A percentile compares a stretch with the other conserved stretches of the same genome.
These are phyloP conservation scores for Thermochaetoides thermophila DNA, from an alignment of 495 filamentous ascomycete genomes.

Conservation along the genomic window DNA sequence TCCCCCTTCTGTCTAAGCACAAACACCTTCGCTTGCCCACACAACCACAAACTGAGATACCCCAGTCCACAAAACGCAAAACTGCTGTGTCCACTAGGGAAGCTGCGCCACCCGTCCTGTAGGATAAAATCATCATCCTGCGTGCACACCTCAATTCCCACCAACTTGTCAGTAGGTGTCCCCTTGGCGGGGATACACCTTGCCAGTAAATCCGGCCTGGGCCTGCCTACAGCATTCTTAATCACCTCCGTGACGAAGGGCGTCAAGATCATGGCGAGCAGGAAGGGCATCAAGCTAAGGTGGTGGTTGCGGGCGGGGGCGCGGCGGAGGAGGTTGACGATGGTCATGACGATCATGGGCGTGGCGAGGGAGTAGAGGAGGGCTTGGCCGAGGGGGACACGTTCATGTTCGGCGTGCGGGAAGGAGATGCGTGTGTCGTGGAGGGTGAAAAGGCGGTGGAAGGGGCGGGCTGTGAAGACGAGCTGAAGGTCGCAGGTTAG, in stretches of 20 bases:
- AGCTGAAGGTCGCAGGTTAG: slow-evolving; percentile 30
- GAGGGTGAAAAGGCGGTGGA: slow-evolving; percentile 75
- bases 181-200: slow-evolving; percentile 62
- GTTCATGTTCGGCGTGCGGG: slow-evolving; percentile 71
- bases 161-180: slow-evolving; percentile 50
- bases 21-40: slow-evolving; percentile 40
- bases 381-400: slow-evolving; percentile 65
- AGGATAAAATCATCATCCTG: slow-evolving; percentile 60
- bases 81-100: slow-evolving; percentile 77
- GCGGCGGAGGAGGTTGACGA: slow-evolving; percentile 46
- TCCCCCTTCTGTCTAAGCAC: slow-evolving; percentile 4
- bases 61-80: slow-evolving; percentile 80
- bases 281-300: slow-evolving; percentile 66
- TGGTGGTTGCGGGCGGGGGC: slow-evolving; percentile 67
- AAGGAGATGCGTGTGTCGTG: slow-evolving; percentile 72
- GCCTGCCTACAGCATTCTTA: slow-evolving; percentile 83
- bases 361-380: slow-evolving; percentile 61
- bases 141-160: slow-evolving; percentile 67
- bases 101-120: slow-evolving; percentile 87
- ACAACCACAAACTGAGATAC: slow-evolving; percentile 64
- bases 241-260: slow-evolving; percentile 77
- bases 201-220: slow-evolving; percentile 76
- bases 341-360: slow-evolving; percentile 48
- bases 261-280: slow-evolving; percentile 62
- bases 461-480: slow-evolving; percentile 61